A percentile compares a stretch with the other conserved stretches of the same genome.
These are phyloP conservation scores for Mycothermus thermophilus DNA, from an alignment of 495 filamentous ascomycete species.

Conservation along the genomic window DNA sequence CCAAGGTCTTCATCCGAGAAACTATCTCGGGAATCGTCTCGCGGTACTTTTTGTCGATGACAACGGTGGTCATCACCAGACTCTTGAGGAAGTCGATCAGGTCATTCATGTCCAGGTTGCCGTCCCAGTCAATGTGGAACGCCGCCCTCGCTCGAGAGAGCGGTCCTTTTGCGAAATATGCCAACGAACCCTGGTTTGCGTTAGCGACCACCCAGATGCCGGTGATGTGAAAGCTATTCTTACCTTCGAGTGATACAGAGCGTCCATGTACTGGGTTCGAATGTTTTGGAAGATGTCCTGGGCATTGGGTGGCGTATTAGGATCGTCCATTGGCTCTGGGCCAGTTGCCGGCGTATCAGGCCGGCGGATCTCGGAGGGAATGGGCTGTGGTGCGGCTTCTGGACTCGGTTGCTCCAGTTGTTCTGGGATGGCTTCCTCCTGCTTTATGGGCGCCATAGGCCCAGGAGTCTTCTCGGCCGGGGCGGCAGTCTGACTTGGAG, in stretches of 20 bases:
- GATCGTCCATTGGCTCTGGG: conserved; percentile 8
- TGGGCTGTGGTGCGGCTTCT: not conserved
- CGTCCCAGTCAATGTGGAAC: conserved; percentile 47
- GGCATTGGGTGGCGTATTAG: conserved; percentile 36
- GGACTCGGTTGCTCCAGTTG: not conserved
- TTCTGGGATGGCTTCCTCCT: no score
- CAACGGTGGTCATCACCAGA: conserved; percentile 53
- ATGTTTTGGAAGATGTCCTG: conserved; percentile 54
- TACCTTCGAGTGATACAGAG: conserved; percentile 82
- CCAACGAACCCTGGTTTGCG: conserved; percentile 74
- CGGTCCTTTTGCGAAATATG: conserved; percentile 95
- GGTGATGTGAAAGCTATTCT: no score
- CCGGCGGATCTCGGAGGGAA: not conserved
- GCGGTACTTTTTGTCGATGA: conserved; percentile 80
- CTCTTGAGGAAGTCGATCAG: conserved; percentile 56
- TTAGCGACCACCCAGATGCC: no score
- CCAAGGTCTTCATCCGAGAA: conserved; percentile 43
- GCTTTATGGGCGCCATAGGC: conserved; percentile 1
- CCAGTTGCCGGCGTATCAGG: conserved; percentile 1
- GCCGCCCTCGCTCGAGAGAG: conserved; percentile 72
- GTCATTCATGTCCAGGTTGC: conserved; percentile 40
- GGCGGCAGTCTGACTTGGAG: conserved; percentile 3
- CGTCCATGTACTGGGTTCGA: conserved; percentile 66
- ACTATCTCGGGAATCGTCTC: conserved; percentile 58
- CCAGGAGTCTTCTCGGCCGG: conserved; percentile 1